These are phyloP conservation scores for Quercus wislizeni DNA, from an alignment of 306 rosid species.

Conservation along the genomic window DNA sequence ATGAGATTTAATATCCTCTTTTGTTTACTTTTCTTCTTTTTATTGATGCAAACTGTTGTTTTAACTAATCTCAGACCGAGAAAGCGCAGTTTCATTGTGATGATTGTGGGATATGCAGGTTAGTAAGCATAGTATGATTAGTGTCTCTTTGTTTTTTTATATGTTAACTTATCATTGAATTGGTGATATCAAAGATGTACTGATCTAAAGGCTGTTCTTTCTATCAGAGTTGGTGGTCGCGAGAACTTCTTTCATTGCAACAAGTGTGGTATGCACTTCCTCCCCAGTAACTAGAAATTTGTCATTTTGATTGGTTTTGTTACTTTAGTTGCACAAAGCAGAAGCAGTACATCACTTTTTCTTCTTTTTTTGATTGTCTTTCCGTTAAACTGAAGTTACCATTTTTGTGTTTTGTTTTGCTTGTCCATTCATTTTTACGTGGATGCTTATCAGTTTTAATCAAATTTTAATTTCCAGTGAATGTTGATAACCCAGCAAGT, in stretches of 20 bases:
- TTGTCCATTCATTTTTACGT: not conserved
- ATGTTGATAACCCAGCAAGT: not conserved
- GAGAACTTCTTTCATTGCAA: slow-evolving; percentile 85
- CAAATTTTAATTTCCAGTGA: not conserved
- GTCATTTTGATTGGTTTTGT: not conserved
- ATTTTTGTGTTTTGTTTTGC: not conserved
- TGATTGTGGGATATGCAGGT: slow-evolving; percentile 99
- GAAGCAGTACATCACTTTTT: not conserved
- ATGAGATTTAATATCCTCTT: slow-evolving; percentile 14
- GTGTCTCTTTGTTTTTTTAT: not conserved
- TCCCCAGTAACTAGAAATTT: not conserved
- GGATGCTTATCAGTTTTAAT: not conserved
- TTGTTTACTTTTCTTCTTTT: slow-evolving; percentile 6
- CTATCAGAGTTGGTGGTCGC: slow-evolving; percentile 80
- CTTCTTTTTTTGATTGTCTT: not conserved
- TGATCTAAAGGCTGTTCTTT: slow-evolving; percentile 19
- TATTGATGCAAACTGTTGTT: slow-evolving; percentile 16
- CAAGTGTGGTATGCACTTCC: slow-evolving; percentile 77
- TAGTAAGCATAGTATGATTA: slow-evolving; percentile 14
- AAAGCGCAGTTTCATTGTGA: slow-evolving; percentile 86
- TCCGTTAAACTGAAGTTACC: not conserved
- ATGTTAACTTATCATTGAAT: slow-evolving; percentile 4
- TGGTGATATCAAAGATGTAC: slow-evolving; percentile 21
- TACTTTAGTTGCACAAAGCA: not conserved
- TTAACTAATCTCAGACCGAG: slow-evolving; percentile 44